A percentile compares a stretch with the other conserved stretches of the same genome.
These are phyloP conservation scores for Fomitopsis schrenkii DNA, from an alignment of 1,284 basidiomycete species.

Conservation along the genomic window DNA sequence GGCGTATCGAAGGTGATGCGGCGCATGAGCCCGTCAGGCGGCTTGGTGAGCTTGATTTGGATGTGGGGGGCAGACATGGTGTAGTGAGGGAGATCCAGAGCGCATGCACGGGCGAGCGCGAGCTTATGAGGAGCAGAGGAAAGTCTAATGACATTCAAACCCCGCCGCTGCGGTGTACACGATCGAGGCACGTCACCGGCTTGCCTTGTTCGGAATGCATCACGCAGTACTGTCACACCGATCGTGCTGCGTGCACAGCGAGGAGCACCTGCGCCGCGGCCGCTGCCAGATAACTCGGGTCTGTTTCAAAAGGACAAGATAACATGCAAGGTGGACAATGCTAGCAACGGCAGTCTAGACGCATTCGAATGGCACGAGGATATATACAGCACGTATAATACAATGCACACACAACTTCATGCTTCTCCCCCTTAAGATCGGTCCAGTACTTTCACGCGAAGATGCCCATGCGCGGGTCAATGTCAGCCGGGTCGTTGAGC, in stretches of 20 bases:
- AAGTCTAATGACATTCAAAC: conserved; percentile 13
- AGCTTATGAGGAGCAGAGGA: conserved; percentile 11
- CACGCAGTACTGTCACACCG: background rate
- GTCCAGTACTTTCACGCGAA: conserved; percentile 47
- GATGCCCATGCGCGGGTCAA: conserved; percentile 60
- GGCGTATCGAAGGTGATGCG: conserved; percentile 47
- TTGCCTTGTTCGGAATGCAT: conserved; percentile 1
- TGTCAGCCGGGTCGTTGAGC: conserved; percentile 69
- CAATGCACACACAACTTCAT: conserved; percentile 8
- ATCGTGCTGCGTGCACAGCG: background rate
- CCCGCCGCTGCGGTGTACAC: conserved; percentile 19
- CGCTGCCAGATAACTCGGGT: background rate
- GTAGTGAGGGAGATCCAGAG: conserved; percentile 3
- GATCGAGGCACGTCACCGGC: conserved; percentile 5
- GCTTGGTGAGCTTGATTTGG: conserved; percentile 24
- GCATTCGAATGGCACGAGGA: background rate
- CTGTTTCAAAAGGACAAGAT: no score
- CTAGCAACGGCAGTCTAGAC: background rate
- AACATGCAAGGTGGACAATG: background rate
- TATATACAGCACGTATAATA: conserved; percentile 1
- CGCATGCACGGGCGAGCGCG: conserved; percentile 5
- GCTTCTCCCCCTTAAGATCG: background rate
- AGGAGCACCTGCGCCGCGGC: background rate
- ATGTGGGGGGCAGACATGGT: conserved; percentile 27
- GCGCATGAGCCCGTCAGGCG: conserved; percentile 41